Percentiles rank a stretch among this genome's conserved stretches.
Conservation (phyloP, 2,329 filamentous ascomycete genomes). For the Aspergillus caelatus region DNA sequence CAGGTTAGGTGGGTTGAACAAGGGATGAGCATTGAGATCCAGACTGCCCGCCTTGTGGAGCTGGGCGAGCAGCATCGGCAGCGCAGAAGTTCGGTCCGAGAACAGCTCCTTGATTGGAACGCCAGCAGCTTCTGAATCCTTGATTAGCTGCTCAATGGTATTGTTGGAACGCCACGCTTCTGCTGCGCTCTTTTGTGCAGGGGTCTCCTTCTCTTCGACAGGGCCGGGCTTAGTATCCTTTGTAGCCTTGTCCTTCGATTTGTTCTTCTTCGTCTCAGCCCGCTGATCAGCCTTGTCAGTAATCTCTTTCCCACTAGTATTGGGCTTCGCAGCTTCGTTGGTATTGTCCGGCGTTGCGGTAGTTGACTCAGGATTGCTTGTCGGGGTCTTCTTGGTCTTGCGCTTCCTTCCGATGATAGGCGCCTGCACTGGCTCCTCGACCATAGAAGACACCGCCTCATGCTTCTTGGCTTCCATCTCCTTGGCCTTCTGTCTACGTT, state of each 20-base stretch:
- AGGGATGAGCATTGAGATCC: slow-evolving; percentile 41
- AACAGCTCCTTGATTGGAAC: slow-evolving; percentile 44
- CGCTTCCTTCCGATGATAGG: slow-evolving; percentile 67
- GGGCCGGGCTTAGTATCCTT: slow-evolving; percentile 25
- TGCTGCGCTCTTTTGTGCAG: slow-evolving; percentile 20
- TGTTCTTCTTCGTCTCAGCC: slow-evolving; percentile 28
- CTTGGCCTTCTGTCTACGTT: slow-evolving; percentile 54
- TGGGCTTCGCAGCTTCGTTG: slow-evolving; percentile 21
- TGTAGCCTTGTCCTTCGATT: slow-evolving; percentile 26
- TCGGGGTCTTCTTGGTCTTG: slow-evolving; percentile 54
- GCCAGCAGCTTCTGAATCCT: slow-evolving; percentile 40
- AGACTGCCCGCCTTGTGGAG: slow-evolving; percentile 41
- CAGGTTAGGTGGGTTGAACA: slow-evolving; percentile 46
- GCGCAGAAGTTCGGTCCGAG: slow-evolving; percentile 40
- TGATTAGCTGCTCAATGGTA: slow-evolving; percentile 42
- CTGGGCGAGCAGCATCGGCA: slow-evolving; percentile 42
- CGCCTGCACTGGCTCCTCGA: slow-evolving; percentile 59
- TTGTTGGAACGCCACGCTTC: slow-evolving; percentile 45
- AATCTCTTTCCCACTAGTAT: slow-evolving; percentile 13
- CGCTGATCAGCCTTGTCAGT: slow-evolving; percentile 31
- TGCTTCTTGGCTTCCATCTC: slow-evolving; percentile 48
- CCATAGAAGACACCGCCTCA: slow-evolving; percentile 36
- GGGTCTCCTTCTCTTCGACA: slow-evolving; percentile 23
- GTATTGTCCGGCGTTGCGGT: slow-evolving; percentile 14
- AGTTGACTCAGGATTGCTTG: slow-evolving; percentile 25